Conservation (phyloP, 148 eudicot genomes). For the Cornus florida region DNA sequence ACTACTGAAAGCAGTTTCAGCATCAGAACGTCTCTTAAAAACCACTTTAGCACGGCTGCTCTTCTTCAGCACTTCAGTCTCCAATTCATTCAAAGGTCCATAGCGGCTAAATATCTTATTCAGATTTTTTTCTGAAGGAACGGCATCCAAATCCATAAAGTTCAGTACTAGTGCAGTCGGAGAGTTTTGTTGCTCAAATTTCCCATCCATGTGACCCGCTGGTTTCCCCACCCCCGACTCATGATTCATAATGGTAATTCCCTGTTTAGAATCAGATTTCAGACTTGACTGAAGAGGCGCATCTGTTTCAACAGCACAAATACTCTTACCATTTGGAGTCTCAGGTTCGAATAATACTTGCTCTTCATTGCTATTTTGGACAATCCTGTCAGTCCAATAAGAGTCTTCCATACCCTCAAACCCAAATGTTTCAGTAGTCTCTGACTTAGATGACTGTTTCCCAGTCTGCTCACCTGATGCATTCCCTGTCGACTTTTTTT, state of each 20-base stretch:
- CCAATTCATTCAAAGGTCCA: slow-evolving; percentile 58
- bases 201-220: slow-evolving; percentile 20
- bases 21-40: slow-evolving; percentile 63
- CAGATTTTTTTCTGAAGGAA: slow-evolving; percentile 54
- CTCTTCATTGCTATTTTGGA: slow-evolving; percentile 24
- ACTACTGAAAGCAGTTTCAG: slow-evolving; percentile 81
- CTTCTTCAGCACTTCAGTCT: slow-evolving; percentile 54
- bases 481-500: slow-evolving; percentile 13
- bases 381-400: slow-evolving; percentile 39
- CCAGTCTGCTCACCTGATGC: slow-evolving; percentile 16
- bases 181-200: slow-evolving; percentile 30
- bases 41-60: slow-evolving; percentile 65
- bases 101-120: slow-evolving; percentile 57
- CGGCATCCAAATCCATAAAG: slow-evolving; percentile 56
- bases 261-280: slow-evolving; percentile 10
- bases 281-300: not conserved
- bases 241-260: slow-evolving; percentile 9
- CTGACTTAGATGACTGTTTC: slow-evolving; percentile 16
- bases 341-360: slow-evolving; percentile 25
- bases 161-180: slow-evolving; percentile 64
- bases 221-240: slow-evolving; percentile 19
- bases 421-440: slow-evolving; percentile 17
- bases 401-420: slow-evolving; percentile 39
- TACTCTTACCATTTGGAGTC: slow-evolving; percentile 12
- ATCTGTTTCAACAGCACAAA: slow-evolving; percentile 3